phyloP scores from a whole-genome alignment of 1,139 yeast species.

The Suhomyces wounanorum region DNA sequence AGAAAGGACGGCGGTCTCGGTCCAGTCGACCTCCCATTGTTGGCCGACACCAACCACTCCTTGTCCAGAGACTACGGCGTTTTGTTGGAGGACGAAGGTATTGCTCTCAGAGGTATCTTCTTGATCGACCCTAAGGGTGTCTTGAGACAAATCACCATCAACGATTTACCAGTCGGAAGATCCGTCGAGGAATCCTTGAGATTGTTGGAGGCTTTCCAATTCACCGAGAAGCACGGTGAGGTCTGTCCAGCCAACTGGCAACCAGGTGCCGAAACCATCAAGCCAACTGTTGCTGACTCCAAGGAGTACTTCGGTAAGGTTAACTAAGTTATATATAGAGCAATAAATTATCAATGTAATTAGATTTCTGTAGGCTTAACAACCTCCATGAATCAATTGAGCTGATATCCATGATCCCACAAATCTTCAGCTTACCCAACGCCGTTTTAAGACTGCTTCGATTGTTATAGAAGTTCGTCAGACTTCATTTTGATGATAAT shows the following conservation, averaged over 20 bases:
- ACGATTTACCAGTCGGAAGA: conserved; percentile 99
- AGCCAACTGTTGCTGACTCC: conserved; percentile 79
- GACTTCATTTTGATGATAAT: too few relatives aligned
- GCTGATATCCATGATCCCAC: too few relatives aligned
- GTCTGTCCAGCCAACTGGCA: conserved; percentile 99
- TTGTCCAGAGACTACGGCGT: conserved; percentile 96
- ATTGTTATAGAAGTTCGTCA: too few relatives aligned
- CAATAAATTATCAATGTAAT: not conserved
- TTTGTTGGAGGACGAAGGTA: conserved; percentile 90
- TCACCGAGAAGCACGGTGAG: conserved; percentile 97
- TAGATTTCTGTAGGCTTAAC: not conserved
- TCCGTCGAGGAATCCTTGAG: conserved; percentile 96
- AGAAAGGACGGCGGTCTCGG: conserved; percentile 99
- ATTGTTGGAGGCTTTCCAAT: conserved; percentile 98
- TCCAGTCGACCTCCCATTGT: conserved; percentile 86
- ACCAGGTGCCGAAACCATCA: conserved; percentile 93
- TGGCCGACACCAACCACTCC: conserved; percentile 96
- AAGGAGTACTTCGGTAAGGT: conserved; percentile 77
- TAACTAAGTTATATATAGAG: conserved; percentile 27
- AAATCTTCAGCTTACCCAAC: too few relatives aligned
- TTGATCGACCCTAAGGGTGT: conserved; percentile 93
- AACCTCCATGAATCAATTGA: too few relatives aligned
- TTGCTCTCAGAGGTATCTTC: conserved; percentile 97
- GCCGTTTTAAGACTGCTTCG: too few relatives aligned
- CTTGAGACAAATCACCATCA: conserved; percentile 94